These are phyloP conservation scores for Melaleuca alternifolia DNA, from an alignment of 345 rosid genomes.

Conservation along the genomic window DNA sequence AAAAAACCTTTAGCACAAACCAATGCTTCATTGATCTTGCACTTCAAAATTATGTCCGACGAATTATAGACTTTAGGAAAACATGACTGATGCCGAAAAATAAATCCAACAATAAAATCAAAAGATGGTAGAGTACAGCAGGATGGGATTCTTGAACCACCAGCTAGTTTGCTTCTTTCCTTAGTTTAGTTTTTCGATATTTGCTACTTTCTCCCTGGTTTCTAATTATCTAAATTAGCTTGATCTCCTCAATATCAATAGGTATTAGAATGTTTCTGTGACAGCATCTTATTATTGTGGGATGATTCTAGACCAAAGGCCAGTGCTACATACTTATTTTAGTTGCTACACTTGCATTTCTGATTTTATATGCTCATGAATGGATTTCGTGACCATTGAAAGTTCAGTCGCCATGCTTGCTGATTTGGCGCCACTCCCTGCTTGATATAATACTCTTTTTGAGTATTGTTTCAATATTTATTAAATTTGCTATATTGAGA, in stretches of 20 bases:
- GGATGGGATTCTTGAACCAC: not conserved
- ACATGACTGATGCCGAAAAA: not conserved
- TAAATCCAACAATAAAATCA: not conserved
- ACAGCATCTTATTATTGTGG: rapidly evolving
- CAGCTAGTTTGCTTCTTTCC: not conserved
- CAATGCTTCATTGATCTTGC: not conserved
- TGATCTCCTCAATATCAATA: not conserved
- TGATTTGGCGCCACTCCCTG: not conserved
- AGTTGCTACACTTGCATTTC: rapidly evolving
- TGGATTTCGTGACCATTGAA: not conserved
- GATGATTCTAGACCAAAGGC: not conserved
- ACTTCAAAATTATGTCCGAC: not conserved
- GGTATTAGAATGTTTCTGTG: not conserved
- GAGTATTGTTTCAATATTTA: not conserved
- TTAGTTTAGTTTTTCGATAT: not conserved
- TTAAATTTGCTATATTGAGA: not conserved
- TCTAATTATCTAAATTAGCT: not conserved
- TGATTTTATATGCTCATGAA: not conserved
- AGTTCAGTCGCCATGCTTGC: not conserved
- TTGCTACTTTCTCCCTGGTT: not conserved
- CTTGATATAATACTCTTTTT: not conserved
- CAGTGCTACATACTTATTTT: rapidly evolving
- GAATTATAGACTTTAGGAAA: not conserved
- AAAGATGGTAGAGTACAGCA: not conserved
- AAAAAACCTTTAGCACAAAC: not conserved